Conservation (phyloP, 2,329 filamentous ascomycete species). For the Blastomyces emzantsi region DNA sequence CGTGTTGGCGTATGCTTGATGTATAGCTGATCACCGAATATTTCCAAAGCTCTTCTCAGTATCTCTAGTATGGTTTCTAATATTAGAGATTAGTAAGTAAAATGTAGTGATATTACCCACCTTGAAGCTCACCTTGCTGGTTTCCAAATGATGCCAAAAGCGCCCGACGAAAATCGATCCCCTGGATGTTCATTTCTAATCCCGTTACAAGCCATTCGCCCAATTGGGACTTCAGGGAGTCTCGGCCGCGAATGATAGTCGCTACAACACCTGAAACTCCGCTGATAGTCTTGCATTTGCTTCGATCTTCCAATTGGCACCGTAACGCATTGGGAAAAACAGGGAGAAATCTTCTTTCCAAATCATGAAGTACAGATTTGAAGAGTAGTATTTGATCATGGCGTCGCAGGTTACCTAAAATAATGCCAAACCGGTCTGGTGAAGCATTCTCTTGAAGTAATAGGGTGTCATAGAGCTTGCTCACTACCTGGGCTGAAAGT, state of each 20-base stretch:
- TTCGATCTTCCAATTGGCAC: constrained; percentile 7
- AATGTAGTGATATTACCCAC: background rate
- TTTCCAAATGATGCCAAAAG: constrained; percentile 50
- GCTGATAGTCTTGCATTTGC: constrained; percentile 35
- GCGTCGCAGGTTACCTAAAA: constrained; percentile 37
- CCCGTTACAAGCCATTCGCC: constrained; percentile 56
- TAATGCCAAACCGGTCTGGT: constrained; percentile 25
- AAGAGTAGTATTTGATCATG: constrained; percentile 42
- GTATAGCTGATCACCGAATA: constrained; percentile 79
- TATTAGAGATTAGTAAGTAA: background rate
- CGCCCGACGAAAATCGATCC: constrained; percentile 58
- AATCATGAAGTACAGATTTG: constrained; percentile 38
- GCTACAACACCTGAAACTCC: constrained; percentile 52
- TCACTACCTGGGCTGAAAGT: constrained; percentile 32
- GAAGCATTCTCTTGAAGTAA: constrained; percentile 25
- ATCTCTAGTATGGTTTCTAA: constrained; percentile 34
- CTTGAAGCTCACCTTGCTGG: constrained; percentile 36
- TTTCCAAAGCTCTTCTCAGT: constrained; percentile 53
- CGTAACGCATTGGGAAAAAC: constrained; percentile 15
- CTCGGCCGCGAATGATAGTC: constrained; percentile 41
- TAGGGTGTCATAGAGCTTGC: constrained; percentile 32
- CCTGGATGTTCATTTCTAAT: constrained; percentile 57
- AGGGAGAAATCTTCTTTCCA: constrained; percentile 34
- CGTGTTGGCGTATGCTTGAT: constrained; percentile 76
- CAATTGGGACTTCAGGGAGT: constrained; percentile 46